Evolutionary conservation across 306 rosid genomes (phyloP).

Genomic region (Trifolium fragiferum): DNA sequence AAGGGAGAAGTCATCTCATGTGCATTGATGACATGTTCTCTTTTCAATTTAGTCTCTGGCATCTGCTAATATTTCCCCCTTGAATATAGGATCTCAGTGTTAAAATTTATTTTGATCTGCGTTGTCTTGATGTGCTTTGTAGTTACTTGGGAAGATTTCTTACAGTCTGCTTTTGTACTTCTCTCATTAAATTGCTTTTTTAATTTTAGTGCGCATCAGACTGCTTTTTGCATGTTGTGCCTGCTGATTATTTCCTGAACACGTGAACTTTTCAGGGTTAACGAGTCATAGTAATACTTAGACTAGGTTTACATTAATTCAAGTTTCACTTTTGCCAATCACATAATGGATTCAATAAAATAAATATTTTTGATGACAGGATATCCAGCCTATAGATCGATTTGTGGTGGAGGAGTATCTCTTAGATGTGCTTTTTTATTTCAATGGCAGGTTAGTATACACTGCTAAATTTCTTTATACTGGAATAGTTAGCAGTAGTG

Average conservation of each 20-base stretch:
- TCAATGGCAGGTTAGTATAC: slow-evolving; percentile 93
- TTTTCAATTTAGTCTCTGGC: too few relatives aligned
- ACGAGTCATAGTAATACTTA: neutral
- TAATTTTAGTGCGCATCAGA: slow-evolving; percentile 23
- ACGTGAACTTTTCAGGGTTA: neutral
- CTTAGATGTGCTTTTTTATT: slow-evolving; percentile 90
- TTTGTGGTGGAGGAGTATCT: slow-evolving; percentile 97
- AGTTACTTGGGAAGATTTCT: slow-evolving; percentile 6
- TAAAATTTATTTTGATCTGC: too few relatives aligned
- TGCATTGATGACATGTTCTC: too few relatives aligned
- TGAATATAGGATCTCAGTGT: too few relatives aligned
- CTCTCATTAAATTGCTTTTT: slow-evolving; percentile 9
- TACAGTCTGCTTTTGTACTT: slow-evolving; percentile 24
- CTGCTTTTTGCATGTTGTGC: slow-evolving; percentile 22
- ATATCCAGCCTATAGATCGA: slow-evolving; percentile 86
- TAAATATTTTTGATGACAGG: slow-evolving; percentile 63
- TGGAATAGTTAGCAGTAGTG: slow-evolving; percentile 18
- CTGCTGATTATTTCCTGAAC: slow-evolving; percentile 23
- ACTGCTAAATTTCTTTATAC: slow-evolving; percentile 26
- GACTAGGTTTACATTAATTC: neutral
- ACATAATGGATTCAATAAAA: slow-evolving; percentile 29
- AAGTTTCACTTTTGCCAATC: slow-evolving; percentile 13
- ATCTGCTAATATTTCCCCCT: too few relatives aligned
- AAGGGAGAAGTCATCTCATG: too few relatives aligned
- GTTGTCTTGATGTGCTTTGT: neutral